Conservation (phyloP, 768 basidiomycete species). For the Pholiota conissans region DNA sequence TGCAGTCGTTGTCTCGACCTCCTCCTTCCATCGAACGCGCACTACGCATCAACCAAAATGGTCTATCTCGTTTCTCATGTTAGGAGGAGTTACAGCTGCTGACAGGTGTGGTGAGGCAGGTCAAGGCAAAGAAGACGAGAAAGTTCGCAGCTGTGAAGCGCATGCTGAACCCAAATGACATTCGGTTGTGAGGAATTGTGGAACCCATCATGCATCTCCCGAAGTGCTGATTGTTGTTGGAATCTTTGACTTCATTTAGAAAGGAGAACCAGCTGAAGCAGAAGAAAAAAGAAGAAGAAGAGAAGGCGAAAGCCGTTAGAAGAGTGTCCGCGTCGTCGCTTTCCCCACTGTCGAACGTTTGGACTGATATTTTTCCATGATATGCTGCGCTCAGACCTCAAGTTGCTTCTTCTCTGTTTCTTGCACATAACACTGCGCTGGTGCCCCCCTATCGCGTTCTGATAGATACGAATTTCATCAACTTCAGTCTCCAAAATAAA, state of each 20-base stretch:
- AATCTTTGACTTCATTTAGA: conserved; percentile 45
- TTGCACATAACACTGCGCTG: conserved; percentile 93
- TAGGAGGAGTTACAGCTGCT: background rate
- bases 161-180: conserved; percentile 91
- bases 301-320: conserved; percentile 74
- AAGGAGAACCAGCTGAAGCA: conserved; percentile 94
- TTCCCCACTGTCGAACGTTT: conserved; percentile 1
- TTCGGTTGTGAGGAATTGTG: conserved; percentile 68
- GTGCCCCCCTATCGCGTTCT: conserved; percentile 97
- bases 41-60: conserved; percentile 7
- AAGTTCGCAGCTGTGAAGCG: conserved; percentile 96
- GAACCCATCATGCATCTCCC: background rate
- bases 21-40: conserved; percentile 3
- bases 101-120: conserved; percentile 43
- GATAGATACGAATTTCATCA: conserved; percentile 99
- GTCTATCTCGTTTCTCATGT: conserved; percentile 7
- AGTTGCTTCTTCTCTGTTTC: conserved; percentile 88
- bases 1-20: conserved; percentile 8
- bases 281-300: conserved; percentile 79
- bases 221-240: conserved; percentile 6
- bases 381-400: conserved; percentile 55
- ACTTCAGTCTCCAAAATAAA: conserved; percentile 97
- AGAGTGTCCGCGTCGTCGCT: conserved; percentile 61
- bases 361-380: background rate
- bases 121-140: conserved; percentile 89